Evolutionary conservation across 1,284 basidiomycete genomes (phyloP).

Genomic region (Tilletiopsis washingtonensis): DNA sequence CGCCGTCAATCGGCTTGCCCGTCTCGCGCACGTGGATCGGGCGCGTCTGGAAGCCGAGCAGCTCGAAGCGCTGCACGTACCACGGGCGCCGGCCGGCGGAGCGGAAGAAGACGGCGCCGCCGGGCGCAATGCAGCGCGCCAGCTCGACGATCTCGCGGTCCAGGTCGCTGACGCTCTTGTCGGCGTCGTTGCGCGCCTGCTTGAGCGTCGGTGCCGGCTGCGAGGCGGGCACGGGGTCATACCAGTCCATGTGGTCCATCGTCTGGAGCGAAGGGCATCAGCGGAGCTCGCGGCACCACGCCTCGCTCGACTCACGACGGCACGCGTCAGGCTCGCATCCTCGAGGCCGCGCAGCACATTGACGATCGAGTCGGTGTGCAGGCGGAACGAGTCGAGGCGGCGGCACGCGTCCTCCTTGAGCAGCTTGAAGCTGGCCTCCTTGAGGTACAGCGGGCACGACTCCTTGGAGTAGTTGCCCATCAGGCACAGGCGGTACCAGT

Average conservation of each 20-base stretch:
- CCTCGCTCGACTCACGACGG: no score
- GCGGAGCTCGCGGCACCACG: no score
- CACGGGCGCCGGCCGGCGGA: conserved; percentile 65
- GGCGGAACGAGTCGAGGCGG: conserved; percentile 59
- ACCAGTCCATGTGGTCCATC: conserved; percentile 77
- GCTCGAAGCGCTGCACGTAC: conserved; percentile 60
- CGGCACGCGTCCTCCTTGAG: conserved; percentile 55
- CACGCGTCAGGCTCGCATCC: conserved; percentile 36
- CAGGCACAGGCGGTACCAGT: conserved; percentile 52
- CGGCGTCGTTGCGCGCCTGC: conserved; percentile 47
- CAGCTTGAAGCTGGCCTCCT: conserved; percentile 58
- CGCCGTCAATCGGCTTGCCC: conserved; percentile 55
- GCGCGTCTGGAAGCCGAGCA: conserved; percentile 46
- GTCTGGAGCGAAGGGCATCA: no score
- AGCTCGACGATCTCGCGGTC: conserved; percentile 62
- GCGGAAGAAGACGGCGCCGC: conserved; percentile 64
- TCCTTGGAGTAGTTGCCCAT: conserved; percentile 60
- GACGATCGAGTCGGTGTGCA: conserved; percentile 70
- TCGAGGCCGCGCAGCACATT: conserved; percentile 54
- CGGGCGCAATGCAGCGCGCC: conserved; percentile 57
- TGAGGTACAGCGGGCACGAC: conserved; percentile 69
- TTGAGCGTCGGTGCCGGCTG: conserved; percentile 48
- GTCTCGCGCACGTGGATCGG: conserved; percentile 44
- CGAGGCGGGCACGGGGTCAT: conserved; percentile 55
- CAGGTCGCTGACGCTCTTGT: conserved; percentile 52